Evolutionary conservation across 139 green algal species (phyloP).

Genomic region (Chloropicon primus): DNA sequence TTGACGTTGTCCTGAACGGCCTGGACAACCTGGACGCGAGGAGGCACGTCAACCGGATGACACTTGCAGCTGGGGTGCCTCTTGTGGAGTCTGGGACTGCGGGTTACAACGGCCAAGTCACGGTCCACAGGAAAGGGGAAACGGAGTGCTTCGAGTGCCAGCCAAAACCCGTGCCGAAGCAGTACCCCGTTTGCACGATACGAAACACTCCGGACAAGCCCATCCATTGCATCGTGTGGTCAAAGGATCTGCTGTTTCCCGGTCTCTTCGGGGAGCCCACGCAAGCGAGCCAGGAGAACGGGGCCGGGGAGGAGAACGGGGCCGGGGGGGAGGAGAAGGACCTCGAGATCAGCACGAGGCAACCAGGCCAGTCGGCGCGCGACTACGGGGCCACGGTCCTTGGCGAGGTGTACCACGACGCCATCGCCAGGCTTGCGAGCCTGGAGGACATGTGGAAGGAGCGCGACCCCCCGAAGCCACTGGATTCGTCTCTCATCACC

Average conservation of each 20-base stretch:
- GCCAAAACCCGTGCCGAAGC: conserved; percentile 70
- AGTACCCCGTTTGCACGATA: conserved; percentile 93
- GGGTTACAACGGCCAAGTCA: conserved; percentile 84
- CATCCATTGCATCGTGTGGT: conserved; percentile 96
- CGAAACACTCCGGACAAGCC: conserved; percentile 94
- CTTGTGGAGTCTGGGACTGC: conserved; percentile 89
- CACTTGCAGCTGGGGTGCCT: conserved; percentile 27
- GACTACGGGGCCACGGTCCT: conserved; percentile 17
- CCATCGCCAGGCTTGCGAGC: neutral
- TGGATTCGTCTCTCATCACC: conserved; percentile 11
- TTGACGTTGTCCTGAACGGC: conserved; percentile 91
- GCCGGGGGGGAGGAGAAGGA: neutral
- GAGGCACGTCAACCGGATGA: conserved; percentile 69
- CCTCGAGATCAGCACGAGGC: neutral
- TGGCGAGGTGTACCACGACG: conserved; percentile 13
- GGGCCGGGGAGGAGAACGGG: neutral
- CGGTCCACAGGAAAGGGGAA: conserved; percentile 62
- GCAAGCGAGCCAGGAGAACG: neutral
- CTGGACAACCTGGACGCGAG: conserved; percentile 94
- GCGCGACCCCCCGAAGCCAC: conserved; percentile 42
- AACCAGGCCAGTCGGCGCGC: neutral
- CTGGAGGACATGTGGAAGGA: conserved; percentile 61
- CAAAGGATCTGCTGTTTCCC: conserved; percentile 92
- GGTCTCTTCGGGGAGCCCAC: conserved; percentile 62
- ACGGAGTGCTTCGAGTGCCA: conserved; percentile 94